Conservation (phyloP, 495 filamentous ascomycete species). For the Talaromyces borbonicus region DNA sequence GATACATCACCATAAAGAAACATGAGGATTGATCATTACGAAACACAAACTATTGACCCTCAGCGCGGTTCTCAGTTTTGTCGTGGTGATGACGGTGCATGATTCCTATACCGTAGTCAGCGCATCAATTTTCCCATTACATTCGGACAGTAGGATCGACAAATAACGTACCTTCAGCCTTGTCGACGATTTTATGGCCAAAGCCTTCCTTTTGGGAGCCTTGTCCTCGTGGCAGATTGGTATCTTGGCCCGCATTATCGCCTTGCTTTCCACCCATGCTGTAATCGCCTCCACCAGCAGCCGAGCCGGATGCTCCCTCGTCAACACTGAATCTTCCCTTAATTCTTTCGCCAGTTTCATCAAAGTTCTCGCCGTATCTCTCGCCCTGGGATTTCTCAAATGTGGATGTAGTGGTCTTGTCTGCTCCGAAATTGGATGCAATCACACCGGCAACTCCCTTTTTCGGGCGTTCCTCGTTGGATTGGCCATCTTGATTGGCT, state of each 20-base stretch:
- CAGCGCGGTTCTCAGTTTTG: neutral
- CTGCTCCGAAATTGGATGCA: conserved; percentile 1
- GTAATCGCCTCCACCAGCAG: conserved; percentile 4
- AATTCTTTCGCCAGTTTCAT: neutral
- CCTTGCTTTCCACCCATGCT: neutral
- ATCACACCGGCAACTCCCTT: conserved; percentile 1
- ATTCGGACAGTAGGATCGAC: neutral
- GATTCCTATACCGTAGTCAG: neutral
- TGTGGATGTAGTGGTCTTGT: conserved; percentile 5
- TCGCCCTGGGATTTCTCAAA: conserved; percentile 4
- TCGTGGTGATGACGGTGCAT: neutral
- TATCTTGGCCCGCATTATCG: neutral
- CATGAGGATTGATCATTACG: too few relatives aligned
- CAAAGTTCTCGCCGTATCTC: neutral
- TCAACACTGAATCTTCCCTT: neutral
- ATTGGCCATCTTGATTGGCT: neutral
- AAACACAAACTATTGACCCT: too few relatives aligned
- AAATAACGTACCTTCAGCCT: conserved; percentile 2
- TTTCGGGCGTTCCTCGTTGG: neutral
- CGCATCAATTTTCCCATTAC: neutral
- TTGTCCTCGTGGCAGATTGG: neutral
- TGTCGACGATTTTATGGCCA: neutral
- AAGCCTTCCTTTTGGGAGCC: conserved; percentile 2
- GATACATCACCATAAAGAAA: too few relatives aligned
- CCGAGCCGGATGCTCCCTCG: neutral